A percentile compares a stretch with the other conserved stretches of the same genome.
Evolutionary conservation across 345 rosid species (phyloP).

Genomic region (Populus davidiana): DNA sequence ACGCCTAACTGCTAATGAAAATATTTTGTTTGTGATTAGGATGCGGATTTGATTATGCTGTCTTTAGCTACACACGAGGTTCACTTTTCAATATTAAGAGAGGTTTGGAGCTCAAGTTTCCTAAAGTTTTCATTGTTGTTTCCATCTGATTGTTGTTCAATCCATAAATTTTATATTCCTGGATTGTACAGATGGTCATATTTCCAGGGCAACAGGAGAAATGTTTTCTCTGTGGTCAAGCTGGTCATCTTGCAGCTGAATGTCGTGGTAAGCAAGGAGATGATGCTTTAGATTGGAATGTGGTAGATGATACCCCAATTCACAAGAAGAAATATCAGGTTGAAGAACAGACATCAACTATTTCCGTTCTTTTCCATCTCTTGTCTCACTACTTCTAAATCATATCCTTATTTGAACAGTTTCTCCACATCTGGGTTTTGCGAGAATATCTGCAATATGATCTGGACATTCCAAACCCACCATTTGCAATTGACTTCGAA

Average conservation of each 20-base stretch:
- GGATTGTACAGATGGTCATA: slow-evolving; percentile 56
- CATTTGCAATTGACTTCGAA: slow-evolving; percentile 78
- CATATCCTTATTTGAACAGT: slow-evolving; percentile 45
- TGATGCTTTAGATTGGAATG: slow-evolving; percentile 38
- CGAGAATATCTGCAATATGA: slow-evolving; percentile 92
- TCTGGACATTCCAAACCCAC: slow-evolving; percentile 73
- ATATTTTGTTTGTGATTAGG: slow-evolving; percentile 45
- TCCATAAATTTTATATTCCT: slow-evolving; percentile 5
- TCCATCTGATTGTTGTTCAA: not conserved
- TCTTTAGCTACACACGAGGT: slow-evolving; percentile 95
- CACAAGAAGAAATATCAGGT: slow-evolving; percentile 99
- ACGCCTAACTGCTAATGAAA: not conserved
- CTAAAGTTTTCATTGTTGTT: slow-evolving; percentile 9
- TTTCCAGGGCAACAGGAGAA: slow-evolving; percentile 93
- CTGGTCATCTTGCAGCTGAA: slow-evolving; percentile 95
- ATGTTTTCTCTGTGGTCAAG: slow-evolving; percentile 88
- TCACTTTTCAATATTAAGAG: slow-evolving; percentile 96
- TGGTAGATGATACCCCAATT: slow-evolving; percentile 62
- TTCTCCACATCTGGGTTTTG: slow-evolving; percentile 86
- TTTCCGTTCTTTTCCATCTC: not conserved
- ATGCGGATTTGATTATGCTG: slow-evolving; percentile 97
- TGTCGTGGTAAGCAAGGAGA: slow-evolving; percentile 66
- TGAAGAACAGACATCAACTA: slow-evolving; percentile 7
- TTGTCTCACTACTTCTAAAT: slow-evolving; percentile 1
- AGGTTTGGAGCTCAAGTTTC: slow-evolving; percentile 46